Conservation (phyloP, 495 filamentous ascomycete genomes). For the Clavariopsis aquatica region DNA sequence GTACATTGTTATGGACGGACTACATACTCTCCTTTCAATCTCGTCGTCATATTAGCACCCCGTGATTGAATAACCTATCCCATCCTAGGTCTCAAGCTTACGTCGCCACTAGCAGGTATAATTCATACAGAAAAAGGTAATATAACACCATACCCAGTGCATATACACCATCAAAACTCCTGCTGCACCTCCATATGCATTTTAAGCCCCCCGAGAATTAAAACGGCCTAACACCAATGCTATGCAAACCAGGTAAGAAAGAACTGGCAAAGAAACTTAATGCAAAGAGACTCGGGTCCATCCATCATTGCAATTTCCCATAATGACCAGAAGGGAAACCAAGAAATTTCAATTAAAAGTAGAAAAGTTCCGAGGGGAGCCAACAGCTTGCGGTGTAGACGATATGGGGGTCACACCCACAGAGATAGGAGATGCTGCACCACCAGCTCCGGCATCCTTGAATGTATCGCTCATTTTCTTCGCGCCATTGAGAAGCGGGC, state of each 20-base stretch:
- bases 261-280: not conserved
- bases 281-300: not conserved
- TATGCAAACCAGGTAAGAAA: constrained; percentile 7
- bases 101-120: too few species aligned
- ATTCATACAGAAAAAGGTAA: too few species aligned
- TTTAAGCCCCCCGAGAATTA: not conserved
- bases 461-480: constrained; percentile 67
- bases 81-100: too few species aligned
- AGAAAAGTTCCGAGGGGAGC: constrained; percentile 9
- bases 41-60: too few species aligned
- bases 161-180: too few species aligned
- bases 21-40: constrained; percentile 6
- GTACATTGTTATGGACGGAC: not conserved
- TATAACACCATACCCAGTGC: too few species aligned
- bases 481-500: constrained; percentile 85
- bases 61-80: too few species aligned
- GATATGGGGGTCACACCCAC: constrained; percentile 14
- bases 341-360: not conserved
- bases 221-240: constrained; percentile 11
- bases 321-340: not conserved
- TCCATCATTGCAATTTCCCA: not conserved
- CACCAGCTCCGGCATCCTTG: constrained; percentile 50
- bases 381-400: constrained; percentile 9
- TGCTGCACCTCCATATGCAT: not conserved
- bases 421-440: constrained; percentile 46